Percentiles rank a stretch among this genome's conserved stretches.
phyloP scores from a whole-genome alignment of 2,329 filamentous ascomycete genomes.

The Fusarium burgessii region DNA sequence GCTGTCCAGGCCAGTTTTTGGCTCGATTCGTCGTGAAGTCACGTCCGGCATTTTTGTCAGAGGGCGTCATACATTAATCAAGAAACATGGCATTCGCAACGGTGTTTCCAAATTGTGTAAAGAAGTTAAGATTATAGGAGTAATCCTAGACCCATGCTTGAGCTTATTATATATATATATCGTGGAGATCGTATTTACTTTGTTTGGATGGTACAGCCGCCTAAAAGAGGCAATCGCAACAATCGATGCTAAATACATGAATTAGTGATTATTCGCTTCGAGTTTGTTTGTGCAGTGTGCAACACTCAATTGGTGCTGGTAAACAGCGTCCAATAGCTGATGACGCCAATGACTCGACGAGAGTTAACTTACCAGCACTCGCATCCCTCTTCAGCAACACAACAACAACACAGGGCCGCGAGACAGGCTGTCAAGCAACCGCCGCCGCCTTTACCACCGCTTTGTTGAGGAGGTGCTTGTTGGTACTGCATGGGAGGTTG shows the following conservation, averaged over 20 bases:
- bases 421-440: conserved; percentile 62
- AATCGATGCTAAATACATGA: conserved; percentile 50
- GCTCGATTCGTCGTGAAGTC: conserved; percentile 1
- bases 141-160: not conserved
- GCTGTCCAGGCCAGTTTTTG: not conserved
- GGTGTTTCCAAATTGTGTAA: conserved; percentile 21
- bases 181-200: conserved; percentile 12
- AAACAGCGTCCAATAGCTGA: conserved; percentile 16
- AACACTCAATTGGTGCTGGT: conserved; percentile 3
- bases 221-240: conserved; percentile 57
- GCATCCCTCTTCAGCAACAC: conserved; percentile 62
- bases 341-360: conserved; percentile 2
- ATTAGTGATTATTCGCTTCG: conserved; percentile 6
- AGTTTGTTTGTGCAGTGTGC: conserved; percentile 1
- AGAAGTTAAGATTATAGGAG: not conserved
- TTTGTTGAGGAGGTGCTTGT: conserved; percentile 53
- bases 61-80: conserved; percentile 13
- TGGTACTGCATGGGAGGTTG: conserved; percentile 60
- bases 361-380: conserved; percentile 58
- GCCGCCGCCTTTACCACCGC: conserved; percentile 52
- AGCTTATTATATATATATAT: not conserved
- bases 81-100: conserved; percentile 13
- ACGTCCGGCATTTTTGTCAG: conserved; percentile 1
- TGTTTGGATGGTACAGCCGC: not conserved
- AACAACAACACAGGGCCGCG: conserved; percentile 64